Base-by-base conservation (phyloP, 495 filamentous ascomycete genomes). In the Durotheca rogersii region DNA sequence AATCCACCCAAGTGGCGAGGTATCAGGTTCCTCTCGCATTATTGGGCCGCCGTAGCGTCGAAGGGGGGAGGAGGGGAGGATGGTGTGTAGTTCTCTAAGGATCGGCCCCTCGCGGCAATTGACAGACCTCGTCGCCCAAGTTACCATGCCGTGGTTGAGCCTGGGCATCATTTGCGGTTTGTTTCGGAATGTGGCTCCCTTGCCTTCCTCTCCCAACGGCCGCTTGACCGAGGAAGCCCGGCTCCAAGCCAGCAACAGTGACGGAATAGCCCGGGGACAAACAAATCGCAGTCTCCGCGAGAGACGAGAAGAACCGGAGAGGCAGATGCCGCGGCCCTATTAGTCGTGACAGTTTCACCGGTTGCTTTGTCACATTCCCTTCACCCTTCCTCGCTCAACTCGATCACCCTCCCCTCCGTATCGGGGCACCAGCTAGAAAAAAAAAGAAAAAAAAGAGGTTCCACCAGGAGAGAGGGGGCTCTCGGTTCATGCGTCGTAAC, bases 1-100 rank as follows among this genome's bases (percentile, higher is more conserved):
- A 37, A 46, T 39, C 50, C 51, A 41, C 56, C 56, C 41, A 56
- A 56, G 56, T 60, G 56, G 56, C 56, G 50, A 56, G 47, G 51
- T 18, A 32, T 47, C 49, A 7, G 14, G 20, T 41, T 33, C 29
- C 51, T 47, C 56, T 41, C 56, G 51, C 51, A 47, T 51, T 45
- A 54, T 60, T 60, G 56, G 56, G 56, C 51, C 46, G 46, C 51
- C 17, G 56, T 51, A 51, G 33, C 27, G 50, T 51, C 34, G 35
- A 27, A 4, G 23, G 53, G 50, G 49, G 55, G 53, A 49, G 44
- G 39, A n/a, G n/a, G n/a, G n/a, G n/a, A n/a, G n/a, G n/a, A n/a
- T n/a, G n/a, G n/a, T n/a, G 40, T 58, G 32, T 40, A 44, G 39
- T 42, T 41, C 33, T 41, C 29, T 49, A 27, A 36, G 25, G 12